Conservation (phyloP, 1,284 basidiomycete genomes). For the Leccinum pallidistipes region DNA sequence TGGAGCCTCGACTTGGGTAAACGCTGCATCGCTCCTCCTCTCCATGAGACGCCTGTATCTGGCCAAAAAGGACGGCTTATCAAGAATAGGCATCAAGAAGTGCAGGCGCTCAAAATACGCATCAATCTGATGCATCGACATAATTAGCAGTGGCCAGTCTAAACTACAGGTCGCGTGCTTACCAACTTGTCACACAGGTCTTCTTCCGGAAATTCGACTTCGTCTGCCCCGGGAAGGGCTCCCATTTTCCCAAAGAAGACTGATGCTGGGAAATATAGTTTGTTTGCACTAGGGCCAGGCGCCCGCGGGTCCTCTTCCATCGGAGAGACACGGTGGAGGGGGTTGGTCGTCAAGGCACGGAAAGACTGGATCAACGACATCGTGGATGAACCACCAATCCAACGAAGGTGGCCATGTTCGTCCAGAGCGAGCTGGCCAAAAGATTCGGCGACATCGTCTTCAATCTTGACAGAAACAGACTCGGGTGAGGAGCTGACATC, state of each 20-base stretch:
- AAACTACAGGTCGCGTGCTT: slow-evolving; percentile 15
- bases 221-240: slow-evolving; percentile 79
- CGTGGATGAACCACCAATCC: slow-evolving; percentile 90
- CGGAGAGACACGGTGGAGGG: slow-evolving; percentile 74
- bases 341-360: slow-evolving; percentile 69
- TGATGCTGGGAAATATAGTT: slow-evolving; percentile 85
- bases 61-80: slow-evolving; percentile 77
- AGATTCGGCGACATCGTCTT: slow-evolving; percentile 73
- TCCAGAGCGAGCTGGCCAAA: slow-evolving; percentile 86
- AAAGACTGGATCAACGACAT: slow-evolving; percentile 91
- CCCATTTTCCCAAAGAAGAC: slow-evolving; percentile 86
- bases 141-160: slow-evolving; percentile 20
- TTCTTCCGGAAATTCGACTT: slow-evolving; percentile 83
- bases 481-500: slow-evolving; percentile 37
- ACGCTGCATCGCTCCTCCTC: slow-evolving; percentile 50
- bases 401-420: slow-evolving; percentile 87
- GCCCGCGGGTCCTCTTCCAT: slow-evolving; percentile 79
- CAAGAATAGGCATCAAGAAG: slow-evolving; percentile 81
- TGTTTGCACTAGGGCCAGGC: slow-evolving; percentile 73
- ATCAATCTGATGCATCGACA: slow-evolving; percentile 56
- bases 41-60: slow-evolving; percentile 76
- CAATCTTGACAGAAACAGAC: slow-evolving; percentile 56
- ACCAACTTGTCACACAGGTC: slow-evolving; percentile 82
- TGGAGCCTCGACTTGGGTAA: slow-evolving; percentile 60
- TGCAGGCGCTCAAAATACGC: slow-evolving; percentile 85